Conservation (phyloP, 163 green algal genomes). For the Scenedesmus sp. region DNA sequence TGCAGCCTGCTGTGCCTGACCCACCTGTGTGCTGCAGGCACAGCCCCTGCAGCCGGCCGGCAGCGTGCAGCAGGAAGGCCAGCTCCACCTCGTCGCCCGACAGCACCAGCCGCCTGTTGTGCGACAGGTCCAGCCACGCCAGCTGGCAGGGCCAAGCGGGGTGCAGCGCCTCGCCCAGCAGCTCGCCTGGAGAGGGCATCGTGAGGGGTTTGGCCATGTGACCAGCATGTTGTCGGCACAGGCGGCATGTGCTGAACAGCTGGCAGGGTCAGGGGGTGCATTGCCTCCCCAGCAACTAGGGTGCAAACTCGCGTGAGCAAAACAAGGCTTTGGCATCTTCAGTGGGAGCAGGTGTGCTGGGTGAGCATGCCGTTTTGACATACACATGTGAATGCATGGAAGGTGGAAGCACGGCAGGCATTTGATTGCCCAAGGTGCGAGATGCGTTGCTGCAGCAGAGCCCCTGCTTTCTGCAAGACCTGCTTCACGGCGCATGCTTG, state of each 20-base stretch:
- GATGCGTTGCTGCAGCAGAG: too few relatives aligned
- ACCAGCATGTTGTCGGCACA: neutral
- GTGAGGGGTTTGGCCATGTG: neutral
- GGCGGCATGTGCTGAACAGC: neutral
- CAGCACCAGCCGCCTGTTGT: conserved; percentile 23
- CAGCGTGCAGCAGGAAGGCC: neutral
- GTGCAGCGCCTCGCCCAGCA: neutral
- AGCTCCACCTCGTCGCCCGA: neutral
- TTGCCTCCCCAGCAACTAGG: neutral
- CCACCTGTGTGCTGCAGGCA: conserved; percentile 49
- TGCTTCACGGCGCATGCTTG: too few relatives aligned
- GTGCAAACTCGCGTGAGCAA: too few relatives aligned
- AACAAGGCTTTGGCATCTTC: too few relatives aligned
- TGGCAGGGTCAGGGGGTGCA: neutral
- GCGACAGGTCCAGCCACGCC: conserved; percentile 37
- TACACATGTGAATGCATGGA: too few relatives aligned
- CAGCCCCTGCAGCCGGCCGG: conserved; percentile 21
- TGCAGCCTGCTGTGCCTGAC: neutral
- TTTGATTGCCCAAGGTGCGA: too few relatives aligned
- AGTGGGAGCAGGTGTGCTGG: too few relatives aligned
- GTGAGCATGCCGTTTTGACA: too few relatives aligned
- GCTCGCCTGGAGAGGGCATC: neutral
- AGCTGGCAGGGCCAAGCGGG: conserved; percentile 6
- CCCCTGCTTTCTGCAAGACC: too few relatives aligned
- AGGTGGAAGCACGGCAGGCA: too few relatives aligned